phyloP scores from a whole-genome alignment of 106 monocot species.

The Amphibolis antarctica region DNA sequence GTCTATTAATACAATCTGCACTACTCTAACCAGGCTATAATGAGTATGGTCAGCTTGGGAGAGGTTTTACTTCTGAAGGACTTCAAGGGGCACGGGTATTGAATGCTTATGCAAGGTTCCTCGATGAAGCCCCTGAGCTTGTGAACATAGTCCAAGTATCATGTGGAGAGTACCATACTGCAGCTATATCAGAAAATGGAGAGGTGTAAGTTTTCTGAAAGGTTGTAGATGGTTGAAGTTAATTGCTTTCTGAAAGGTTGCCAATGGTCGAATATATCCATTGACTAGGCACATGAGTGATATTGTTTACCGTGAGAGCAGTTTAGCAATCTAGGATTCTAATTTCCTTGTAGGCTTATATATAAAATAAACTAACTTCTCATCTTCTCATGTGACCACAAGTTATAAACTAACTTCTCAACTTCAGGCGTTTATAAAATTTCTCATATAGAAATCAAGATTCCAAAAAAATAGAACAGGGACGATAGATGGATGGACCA shows the following conservation, averaged over 20 bases:
- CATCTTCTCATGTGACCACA: neutral
- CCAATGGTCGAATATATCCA: constrained; percentile 14
- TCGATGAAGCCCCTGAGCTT: constrained; percentile 92
- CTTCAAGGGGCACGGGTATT: constrained; percentile 71
- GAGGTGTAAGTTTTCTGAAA: constrained; percentile 87
- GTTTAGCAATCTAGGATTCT: neutral
- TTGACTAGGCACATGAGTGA: constrained; percentile 19
- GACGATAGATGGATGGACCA: no score
- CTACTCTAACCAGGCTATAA: constrained; percentile 86
- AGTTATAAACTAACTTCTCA: no score
- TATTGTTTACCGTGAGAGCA: constrained; percentile 24
- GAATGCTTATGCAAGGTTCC: constrained; percentile 79
- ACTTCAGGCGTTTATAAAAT: no score
- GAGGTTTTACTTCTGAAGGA: constrained; percentile 97
- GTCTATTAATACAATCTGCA: constrained; percentile 7
- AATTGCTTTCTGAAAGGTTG: constrained; percentile 34
- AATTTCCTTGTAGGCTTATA: neutral
- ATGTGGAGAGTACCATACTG: constrained; percentile 93
- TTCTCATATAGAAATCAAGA: no score
- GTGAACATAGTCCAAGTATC: constrained; percentile 73
- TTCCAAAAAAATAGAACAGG: no score
- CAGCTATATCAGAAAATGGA: constrained; percentile 90
- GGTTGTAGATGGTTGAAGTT: constrained; percentile 22
- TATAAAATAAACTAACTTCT: neutral
- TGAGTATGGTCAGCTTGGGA: constrained; percentile 97